Percentiles rank a stretch among this genome's conserved stretches.
Evolutionary conservation across 192 early-diverging fungal genomes (phyloP).

Genomic region (Coemansia sp.): DNA sequence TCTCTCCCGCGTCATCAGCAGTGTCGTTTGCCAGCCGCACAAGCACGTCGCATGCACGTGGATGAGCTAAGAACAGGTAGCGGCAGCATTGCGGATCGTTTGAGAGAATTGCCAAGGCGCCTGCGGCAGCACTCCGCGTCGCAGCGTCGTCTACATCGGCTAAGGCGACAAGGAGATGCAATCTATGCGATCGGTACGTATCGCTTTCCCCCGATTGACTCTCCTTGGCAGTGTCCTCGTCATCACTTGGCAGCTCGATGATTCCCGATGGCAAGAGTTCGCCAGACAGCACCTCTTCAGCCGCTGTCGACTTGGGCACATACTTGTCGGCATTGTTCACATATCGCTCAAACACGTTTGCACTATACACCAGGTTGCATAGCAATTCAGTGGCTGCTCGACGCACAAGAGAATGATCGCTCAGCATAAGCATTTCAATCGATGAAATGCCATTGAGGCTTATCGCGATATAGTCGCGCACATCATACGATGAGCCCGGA

Average conservation of each 20-base stretch:
- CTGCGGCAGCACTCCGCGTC: slow-evolving; percentile 82
- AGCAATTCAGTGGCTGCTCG: slow-evolving; percentile 88
- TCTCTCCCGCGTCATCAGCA: background rate
- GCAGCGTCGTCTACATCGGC: slow-evolving; percentile 85
- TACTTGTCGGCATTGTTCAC: slow-evolving; percentile 41
- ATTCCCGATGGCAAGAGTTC: slow-evolving; percentile 22
- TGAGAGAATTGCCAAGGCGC: slow-evolving; percentile 83
- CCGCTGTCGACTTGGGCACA: slow-evolving; percentile 1
- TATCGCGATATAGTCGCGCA: slow-evolving; percentile 63
- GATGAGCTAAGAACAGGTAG: slow-evolving; percentile 40
- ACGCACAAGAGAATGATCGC: slow-evolving; percentile 76
- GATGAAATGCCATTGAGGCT: slow-evolving; percentile 64
- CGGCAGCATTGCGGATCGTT: slow-evolving; percentile 44
- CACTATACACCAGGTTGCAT: slow-evolving; percentile 92
- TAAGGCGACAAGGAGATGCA: slow-evolving; percentile 83
- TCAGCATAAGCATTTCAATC: slow-evolving; percentile 80
- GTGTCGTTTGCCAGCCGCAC: slow-evolving; percentile 9
- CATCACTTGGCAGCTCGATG: slow-evolving; percentile 36
- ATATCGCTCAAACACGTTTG: slow-evolving; percentile 78
- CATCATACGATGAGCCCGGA: slow-evolving; percentile 58
- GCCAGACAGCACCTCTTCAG: background rate
- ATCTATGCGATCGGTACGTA: slow-evolving; percentile 54
- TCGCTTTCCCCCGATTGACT: slow-evolving; percentile 6
- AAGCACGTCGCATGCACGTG: slow-evolving; percentile 33
- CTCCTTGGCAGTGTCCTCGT: slow-evolving; percentile 11